Evolutionary conservation across 2,329 filamentous ascomycete genomes (phyloP).

Genomic region (Beauveria australis): DNA sequence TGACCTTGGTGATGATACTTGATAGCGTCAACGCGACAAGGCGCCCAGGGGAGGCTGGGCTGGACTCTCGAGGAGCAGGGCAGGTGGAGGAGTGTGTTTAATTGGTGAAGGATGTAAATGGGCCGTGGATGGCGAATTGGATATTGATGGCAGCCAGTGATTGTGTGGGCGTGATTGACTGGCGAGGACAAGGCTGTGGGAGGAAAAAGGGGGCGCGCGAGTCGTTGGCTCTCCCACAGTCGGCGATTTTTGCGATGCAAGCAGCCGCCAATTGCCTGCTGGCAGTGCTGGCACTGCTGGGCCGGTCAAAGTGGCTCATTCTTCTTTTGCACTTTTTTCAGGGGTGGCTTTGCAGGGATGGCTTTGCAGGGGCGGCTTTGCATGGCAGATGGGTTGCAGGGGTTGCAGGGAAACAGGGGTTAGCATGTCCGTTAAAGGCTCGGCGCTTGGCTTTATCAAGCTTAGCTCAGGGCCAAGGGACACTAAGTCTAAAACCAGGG

Average conservation of each 20-base stretch:
- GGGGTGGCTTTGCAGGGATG: not conserved
- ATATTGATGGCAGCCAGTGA: not conserved
- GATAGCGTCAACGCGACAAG: constrained; percentile 6
- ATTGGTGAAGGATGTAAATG: not conserved
- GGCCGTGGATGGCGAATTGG: not conserved
- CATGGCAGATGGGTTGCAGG: not conserved
- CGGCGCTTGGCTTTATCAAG: not conserved
- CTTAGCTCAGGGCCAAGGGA: not conserved
- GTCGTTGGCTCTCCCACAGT: not conserved
- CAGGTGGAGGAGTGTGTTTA: not conserved
- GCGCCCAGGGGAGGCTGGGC: not conserved
- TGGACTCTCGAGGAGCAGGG: not conserved
- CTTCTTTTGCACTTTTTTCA: too few species aligned
- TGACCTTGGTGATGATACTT: not conserved
- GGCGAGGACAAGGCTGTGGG: not conserved
- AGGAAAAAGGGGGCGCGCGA: not conserved
- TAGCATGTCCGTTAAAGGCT: not conserved
- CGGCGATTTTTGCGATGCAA: not conserved
- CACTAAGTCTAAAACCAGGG: not conserved
- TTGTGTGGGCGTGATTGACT: not conserved
- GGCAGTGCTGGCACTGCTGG: too few species aligned
- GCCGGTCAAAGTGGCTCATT: too few species aligned
- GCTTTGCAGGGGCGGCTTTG: not conserved
- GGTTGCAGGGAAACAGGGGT: not conserved
- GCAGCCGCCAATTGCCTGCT: not conserved